Evolutionary conservation across 176 grass and related monocot species (phyloP).

Genomic region (Oropetium thomaeum): DNA sequence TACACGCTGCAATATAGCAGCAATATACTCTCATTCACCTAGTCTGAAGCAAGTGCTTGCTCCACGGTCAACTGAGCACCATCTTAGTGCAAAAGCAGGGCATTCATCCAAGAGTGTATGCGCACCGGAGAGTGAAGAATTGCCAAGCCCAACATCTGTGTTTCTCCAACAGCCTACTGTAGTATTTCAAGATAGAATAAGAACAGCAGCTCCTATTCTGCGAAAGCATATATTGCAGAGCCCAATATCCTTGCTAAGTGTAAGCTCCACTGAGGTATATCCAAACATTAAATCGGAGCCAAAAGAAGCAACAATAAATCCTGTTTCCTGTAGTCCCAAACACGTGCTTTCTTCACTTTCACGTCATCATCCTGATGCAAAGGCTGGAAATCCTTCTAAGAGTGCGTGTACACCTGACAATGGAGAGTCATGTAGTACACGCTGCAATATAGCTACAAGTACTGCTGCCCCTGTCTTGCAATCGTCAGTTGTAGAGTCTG

Average conservation of each 20-base stretch:
- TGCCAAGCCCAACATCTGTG: conserved; percentile 27
- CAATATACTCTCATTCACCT: conserved; percentile 19
- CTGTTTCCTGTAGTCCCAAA: conserved; percentile 19
- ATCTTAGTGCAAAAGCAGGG: conserved; percentile 12
- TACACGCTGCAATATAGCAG: conserved; percentile 6
- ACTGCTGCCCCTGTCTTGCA: not conserved
- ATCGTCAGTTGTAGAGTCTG: not conserved
- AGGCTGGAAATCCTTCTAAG: conserved; percentile 12
- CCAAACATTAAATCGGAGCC: not conserved
- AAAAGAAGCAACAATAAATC: conserved; percentile 23
- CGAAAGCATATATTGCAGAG: not conserved
- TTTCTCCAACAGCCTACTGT: not conserved
- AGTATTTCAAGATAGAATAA: conserved; percentile 16
- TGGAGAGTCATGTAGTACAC: not conserved
- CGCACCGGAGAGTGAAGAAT: conserved; percentile 3
- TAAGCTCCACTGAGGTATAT: conserved; percentile 2
- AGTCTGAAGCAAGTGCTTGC: conserved; percentile 16
- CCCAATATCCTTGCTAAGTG: not conserved
- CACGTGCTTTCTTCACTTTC: conserved; percentile 11
- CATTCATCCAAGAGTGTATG: conserved; percentile 2
- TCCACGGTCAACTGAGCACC: conserved; percentile 21
- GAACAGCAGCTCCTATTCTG: not conserved
- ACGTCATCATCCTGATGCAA: conserved; percentile 11
- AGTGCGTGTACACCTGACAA: conserved; percentile 8
- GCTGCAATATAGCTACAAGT: not conserved